Conservation (phyloP, 208 protist genomes). For the Lotmaria passim region DNA sequence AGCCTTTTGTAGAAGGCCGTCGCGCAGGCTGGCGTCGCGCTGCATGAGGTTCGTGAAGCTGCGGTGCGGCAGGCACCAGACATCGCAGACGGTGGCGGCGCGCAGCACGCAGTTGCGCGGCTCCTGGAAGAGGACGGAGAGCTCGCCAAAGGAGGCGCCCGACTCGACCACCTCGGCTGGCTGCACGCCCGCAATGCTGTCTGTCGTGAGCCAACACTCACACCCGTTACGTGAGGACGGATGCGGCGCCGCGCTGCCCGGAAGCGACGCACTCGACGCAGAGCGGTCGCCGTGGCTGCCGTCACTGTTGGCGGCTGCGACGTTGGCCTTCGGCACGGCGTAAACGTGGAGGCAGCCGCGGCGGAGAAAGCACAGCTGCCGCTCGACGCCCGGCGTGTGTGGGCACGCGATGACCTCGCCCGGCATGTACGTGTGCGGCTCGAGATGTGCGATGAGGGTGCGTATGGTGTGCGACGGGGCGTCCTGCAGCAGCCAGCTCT, state of each 20-base stretch:
- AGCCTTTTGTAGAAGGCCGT: conserved; percentile 69
- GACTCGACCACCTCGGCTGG: conserved; percentile 44
- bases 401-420: conserved; percentile 81
- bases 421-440: conserved; percentile 72
- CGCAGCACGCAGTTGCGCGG: conserved; percentile 69
- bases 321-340: conserved; percentile 27
- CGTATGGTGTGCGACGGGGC: conserved; percentile 73
- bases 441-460: conserved; percentile 69
- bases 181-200: background rate
- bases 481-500: conserved; percentile 91
- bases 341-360: conserved; percentile 68
- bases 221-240: conserved; percentile 10
- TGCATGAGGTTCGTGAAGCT: conserved; percentile 67
- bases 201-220: conserved; percentile 13
- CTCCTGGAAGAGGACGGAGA: conserved; percentile 85
- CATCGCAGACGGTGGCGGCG: conserved; percentile 76
- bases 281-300: background rate
- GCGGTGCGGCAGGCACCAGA: conserved; percentile 79
- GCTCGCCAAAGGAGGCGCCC: conserved; percentile 84
- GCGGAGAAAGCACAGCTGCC: conserved; percentile 84
- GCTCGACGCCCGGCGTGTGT: conserved; percentile 42
- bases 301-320: background rate
- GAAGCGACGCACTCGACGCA: background rate
- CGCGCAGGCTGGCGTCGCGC: conserved; percentile 69
- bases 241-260: background rate